Base-by-base conservation (phyloP, 78 protist species). In the Pigoraptor vietnamica region DNA sequence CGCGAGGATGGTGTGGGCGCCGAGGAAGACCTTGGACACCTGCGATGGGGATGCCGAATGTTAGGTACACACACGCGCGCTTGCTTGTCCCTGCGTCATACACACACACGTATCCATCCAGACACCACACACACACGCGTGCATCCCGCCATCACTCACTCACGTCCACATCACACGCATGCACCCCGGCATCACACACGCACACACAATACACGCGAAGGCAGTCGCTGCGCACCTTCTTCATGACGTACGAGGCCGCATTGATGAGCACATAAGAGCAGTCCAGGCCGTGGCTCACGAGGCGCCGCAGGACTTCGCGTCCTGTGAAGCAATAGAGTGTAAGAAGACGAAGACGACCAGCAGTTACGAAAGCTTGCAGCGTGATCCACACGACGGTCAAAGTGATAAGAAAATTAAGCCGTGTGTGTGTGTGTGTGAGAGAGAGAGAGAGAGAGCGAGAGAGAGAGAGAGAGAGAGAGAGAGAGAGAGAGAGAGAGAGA, bases 231-330 rank as follows among this genome's bases (percentile, higher is more conserved):
- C 95, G 39, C 23, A 94, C 98, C 87, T 94, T 96, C 88, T 91
- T 92, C 98, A 98, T 97, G 32, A 96, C 92, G 93, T 98, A 96
- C 23, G 98, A 93, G 24, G 96, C 81, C 0, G 98, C 96, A 81
- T 93, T 94, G 39, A 97, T 40, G 56, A 92, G 83, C n/a, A 92
- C 95, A 89, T 98, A 98, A 24, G 98, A 89, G 89, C 97, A 96
- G 35, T 90, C 83, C 37, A 98, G 87, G 40, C 98, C 98, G 24
- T 67, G 94, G 37, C 23, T 48, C 14, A 81, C 82, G 38, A 98
- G 94, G 24, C 94, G 90, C 25, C 83, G 88, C 37, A 95, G 86
- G 24, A 95, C 1, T 32, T 88, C 67, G 35, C 67, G 35, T 23
- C 95, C 93, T 82, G 24, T 0, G 21, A 1, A 1, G n/a, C n/a